Evolutionary conservation across 2,329 filamentous ascomycete genomes (phyloP).

Genomic region (Clarireedia hainanense): DNA sequence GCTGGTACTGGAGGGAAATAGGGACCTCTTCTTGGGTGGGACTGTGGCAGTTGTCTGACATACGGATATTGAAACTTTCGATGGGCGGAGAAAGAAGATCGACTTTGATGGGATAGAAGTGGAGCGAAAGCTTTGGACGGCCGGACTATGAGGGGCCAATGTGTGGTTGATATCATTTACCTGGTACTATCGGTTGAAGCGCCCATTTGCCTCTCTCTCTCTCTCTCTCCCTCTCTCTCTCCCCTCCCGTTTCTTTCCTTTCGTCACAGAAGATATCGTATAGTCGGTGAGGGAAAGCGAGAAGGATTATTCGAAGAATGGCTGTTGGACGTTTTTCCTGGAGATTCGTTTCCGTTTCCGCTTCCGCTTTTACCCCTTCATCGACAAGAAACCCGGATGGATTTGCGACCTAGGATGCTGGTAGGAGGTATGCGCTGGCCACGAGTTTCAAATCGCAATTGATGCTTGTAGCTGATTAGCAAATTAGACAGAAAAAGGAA

Average conservation of each 20-base stretch:
- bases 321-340: neutral
- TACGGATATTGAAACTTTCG: neutral
- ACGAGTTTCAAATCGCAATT: slow-evolving; percentile 24
- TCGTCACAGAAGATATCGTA: too few relatives aligned
- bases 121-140: neutral
- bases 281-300: too few relatives aligned
- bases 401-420: slow-evolving; percentile 22
- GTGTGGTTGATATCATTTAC: too few relatives aligned
- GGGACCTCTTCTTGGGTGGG: neutral
- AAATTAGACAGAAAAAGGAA: neutral
- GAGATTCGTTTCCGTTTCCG: neutral
- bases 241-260: too few relatives aligned
- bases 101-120: too few relatives aligned
- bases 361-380: neutral
- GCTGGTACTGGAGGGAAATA: too few relatives aligned
- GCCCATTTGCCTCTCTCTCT: too few relatives aligned
- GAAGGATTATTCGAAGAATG: too few relatives aligned
- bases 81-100: neutral
- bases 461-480: slow-evolving; percentile 21
- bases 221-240: too few relatives aligned
- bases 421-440: slow-evolving; percentile 26
- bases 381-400: slow-evolving; percentile 2
- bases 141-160: too few relatives aligned
- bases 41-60: neutral
- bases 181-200: too few relatives aligned